Base-by-base conservation (phyloP, 1,284 basidiomycete species). In the Phlebopus sp. region DNA sequence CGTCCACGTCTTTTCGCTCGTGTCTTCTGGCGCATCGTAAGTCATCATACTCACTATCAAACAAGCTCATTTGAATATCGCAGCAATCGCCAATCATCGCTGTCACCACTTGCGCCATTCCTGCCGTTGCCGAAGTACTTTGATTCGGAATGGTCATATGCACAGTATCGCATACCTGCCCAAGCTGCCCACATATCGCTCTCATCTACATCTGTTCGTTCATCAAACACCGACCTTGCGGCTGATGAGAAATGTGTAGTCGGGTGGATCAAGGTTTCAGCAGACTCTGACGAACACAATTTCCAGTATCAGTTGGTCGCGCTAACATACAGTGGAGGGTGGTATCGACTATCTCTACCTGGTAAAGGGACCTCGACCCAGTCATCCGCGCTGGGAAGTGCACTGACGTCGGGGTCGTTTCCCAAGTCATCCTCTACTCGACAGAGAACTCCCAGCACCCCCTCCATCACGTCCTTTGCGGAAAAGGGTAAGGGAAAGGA, bases 101-200 rank as follows among this genome's bases (percentile, higher is more conserved):
- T 92, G 50, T 87, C 88, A 4, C 78, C 85, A 2, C 67, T 94
- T 31, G 78, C 83, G 13, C 82, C 86, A 2, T 92, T 84, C 58
- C 67, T 95, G 14, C 87, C 86, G 5, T 76, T 96, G 17, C 94
- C 93, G 13, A 92, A 90, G 59, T 96, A 97, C 68, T 95, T 97
- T 62, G 85, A 86, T 56, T 95, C 92, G 8, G 85, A 92, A 62
- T 93, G 93, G 84, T 96, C 93, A 0, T 91, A 92, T 60, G 92
- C 92, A 14, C 90, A 93, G 59, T 97, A 92, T 68, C 82, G 90
- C 40, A 88, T 97, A 56, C 95, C 94, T 13, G 72, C 82, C 5
- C 88, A 89, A 59, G 83, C 86, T 5, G 72, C 87, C n/a, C 88
- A 91, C 53, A 86, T 90, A 41, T 84, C 86, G 5, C 67, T 91